phyloP scores from a whole-genome alignment of 148 eudicot species.

The Amaranthus palmeri region DNA sequence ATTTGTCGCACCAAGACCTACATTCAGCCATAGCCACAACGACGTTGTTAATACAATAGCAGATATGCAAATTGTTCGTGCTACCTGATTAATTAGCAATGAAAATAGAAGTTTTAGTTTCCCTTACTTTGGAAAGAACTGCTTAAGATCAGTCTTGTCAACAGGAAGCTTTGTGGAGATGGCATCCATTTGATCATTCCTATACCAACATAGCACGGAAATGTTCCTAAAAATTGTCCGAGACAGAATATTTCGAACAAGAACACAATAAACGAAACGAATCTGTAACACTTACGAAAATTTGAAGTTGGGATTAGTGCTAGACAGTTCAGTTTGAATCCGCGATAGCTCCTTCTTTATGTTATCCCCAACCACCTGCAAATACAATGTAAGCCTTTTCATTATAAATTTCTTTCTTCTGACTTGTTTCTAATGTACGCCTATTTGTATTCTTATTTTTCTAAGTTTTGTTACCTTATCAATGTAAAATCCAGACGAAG shows the following conservation, averaged over 20 bases:
- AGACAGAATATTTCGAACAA: not conserved
- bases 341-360: slow-evolving; percentile 66
- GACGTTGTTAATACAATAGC: not conserved
- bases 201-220: slow-evolving; percentile 13
- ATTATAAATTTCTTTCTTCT: not conserved
- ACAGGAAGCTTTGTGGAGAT: slow-evolving; percentile 81
- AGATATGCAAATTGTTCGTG: too few species aligned
- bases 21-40: not conserved
- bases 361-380: slow-evolving; percentile 66
- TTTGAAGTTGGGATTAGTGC: slow-evolving; percentile 37
- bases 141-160: slow-evolving; percentile 65
- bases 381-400: not conserved
- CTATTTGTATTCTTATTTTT: not conserved
- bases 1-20: slow-evolving; percentile 70
- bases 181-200: slow-evolving; percentile 74
- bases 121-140: slow-evolving; percentile 66
- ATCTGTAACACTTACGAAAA: slow-evolving; percentile 51
- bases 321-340: slow-evolving; percentile 52
- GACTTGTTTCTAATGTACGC: not conserved
- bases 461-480: slow-evolving; percentile 49
- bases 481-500: slow-evolving; percentile 57
- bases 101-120: not conserved
- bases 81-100: not conserved
- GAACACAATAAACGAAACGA: not conserved
- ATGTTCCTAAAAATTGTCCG: not conserved